Base-by-base conservation (phyloP, 2,329 filamentous ascomycete species). In the Coniella lustricola region DNA sequence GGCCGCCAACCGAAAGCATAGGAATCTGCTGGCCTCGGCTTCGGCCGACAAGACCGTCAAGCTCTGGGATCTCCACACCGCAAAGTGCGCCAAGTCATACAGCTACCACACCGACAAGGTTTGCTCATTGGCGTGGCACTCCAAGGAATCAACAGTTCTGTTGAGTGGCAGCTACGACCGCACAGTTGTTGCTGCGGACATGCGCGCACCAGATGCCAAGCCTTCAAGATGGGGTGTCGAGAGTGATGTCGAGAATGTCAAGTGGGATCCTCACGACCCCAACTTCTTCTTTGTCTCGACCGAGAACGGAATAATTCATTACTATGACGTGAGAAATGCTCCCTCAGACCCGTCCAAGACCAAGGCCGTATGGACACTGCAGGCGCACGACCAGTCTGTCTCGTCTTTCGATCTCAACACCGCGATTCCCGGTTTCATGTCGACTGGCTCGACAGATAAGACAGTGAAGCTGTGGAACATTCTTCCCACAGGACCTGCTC, bases 1-100 rank as follows among this genome's bases (percentile, higher is more conserved):
- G 37, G 86, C 93, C 3, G 89, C 90, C 43, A 98, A 98, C 73
- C 79, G 90, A 60, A 84, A 90, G 62, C 91, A 98, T 70, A 84
- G 90, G 55, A 97, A 97, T 65, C 77, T 98, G 50, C 80, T 98
- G 39, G 93, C 93, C 12, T 97, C 91, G 1, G 89, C 87, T 2
- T 98, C 93, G 1, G 93, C 93, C 17, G 93, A 98, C 72, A 90
- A 90, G 71, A 98, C 93, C 3, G 84, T 97, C 62, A 98, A 98
- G 74, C 79, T 98, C 17, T 98, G 93, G 93, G 93, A 98, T 65
- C 74, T 98, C 54, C 87, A 90, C 71, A 96, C 89, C 3, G 79
- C 87, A 53, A 90, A 84, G 67, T 95, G 90, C 67, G 93, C 93
- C 60, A 93, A 96, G 71, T 96, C 90, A 38, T 98, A 98, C 75